Base-by-base conservation (phyloP, 257 asterid genomes). In the Knoxia roxburghii region DNA sequence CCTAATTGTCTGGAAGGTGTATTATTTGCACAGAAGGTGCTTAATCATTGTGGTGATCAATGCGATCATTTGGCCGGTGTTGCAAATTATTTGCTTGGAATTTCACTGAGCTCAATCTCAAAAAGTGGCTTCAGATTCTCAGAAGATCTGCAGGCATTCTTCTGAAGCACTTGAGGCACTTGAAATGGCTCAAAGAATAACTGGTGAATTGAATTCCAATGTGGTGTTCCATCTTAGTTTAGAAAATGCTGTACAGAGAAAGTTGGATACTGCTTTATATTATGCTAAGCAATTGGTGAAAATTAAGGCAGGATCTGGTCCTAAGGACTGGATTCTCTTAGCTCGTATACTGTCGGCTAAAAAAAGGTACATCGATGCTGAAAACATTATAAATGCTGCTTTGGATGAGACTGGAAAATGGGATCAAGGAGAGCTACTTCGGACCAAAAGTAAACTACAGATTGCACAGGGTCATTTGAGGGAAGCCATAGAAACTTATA, bases 331-430 rank as follows among this genome's bases (percentile, higher is more conserved):
- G 98, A 85, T 89, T 63, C 92, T 91, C 73, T 72, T 91, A 41
- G 98, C 95, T 63, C 92, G 96, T 39, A 79, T 91, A 76, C 83
- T 91, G 50, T 91, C 98, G 0, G 97, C 98, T 79, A 95, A 89
- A 64, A 87, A 82, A 52, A 72, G 91, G 75, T 87, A 84, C 60
- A 35, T 68, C 7, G 96, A 91, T 70, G 95, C 97, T 0, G 96
- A 89, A 73, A 84, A 76, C 72, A 74, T 91, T 46, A 73, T 91
- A 24, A 84, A 91, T 75, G 90, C 96, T 65, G 98, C 98, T 57
- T 60, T 91, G 69, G 96, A 87, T 26, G 98, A 91, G 79, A 82
- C 96, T 0, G 97, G 97, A 67, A 89, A 84, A 68, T 91, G 97
- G 98, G 85, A 91, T 57, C 98, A 86, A 73, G 96, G 93, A 21